Percentiles rank a stretch among this genome's conserved stretches.
Evolutionary conservation across 441 rosid genomes (phyloP).

Genomic region (Erodium moschatum): DNA sequence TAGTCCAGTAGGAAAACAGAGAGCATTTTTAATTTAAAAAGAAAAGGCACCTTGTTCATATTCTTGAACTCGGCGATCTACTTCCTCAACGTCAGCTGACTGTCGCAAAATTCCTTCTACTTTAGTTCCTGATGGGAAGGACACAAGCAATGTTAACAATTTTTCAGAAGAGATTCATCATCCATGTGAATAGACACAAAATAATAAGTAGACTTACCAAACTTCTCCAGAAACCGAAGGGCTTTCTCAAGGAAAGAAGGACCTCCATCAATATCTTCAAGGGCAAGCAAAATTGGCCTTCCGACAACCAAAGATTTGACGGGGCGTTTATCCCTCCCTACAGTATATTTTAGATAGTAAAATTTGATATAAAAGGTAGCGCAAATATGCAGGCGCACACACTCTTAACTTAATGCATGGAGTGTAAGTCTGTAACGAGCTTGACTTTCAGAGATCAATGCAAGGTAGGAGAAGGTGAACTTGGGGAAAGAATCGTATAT

Average conservation of each 20-base stretch:
- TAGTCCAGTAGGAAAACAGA: too few species aligned
- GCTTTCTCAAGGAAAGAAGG: constrained; percentile 99
- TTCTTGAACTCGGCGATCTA: constrained; percentile 85
- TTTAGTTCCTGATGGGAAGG: constrained; percentile 52
- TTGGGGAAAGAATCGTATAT: too few species aligned
- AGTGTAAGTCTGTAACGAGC: too few species aligned
- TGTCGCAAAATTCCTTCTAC: constrained; percentile 91
- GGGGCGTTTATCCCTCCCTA: constrained; percentile 88
- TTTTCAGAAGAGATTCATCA: constrained; percentile 10
- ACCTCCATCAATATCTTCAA: constrained; percentile 96
- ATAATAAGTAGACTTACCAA: constrained; percentile 44
- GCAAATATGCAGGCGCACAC: too few species aligned
- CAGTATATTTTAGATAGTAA: constrained; percentile 4
- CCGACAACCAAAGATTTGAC: constrained; percentile 93
- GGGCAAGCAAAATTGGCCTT: constrained; percentile 96
- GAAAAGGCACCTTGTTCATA: constrained; percentile 73
- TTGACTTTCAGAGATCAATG: too few species aligned
- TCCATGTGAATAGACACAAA: constrained; percentile 10
- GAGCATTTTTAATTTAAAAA: constrained; percentile 12
- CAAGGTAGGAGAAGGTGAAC: too few species aligned
- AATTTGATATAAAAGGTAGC: too few species aligned
- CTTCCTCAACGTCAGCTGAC: constrained; percentile 97
- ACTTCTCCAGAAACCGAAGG: constrained; percentile 80
- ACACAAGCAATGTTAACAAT: not conserved
- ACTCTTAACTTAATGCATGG: not conserved